phyloP scores from a whole-genome alignment of 768 basidiomycete genomes.

The Tulasnella sp. region DNA sequence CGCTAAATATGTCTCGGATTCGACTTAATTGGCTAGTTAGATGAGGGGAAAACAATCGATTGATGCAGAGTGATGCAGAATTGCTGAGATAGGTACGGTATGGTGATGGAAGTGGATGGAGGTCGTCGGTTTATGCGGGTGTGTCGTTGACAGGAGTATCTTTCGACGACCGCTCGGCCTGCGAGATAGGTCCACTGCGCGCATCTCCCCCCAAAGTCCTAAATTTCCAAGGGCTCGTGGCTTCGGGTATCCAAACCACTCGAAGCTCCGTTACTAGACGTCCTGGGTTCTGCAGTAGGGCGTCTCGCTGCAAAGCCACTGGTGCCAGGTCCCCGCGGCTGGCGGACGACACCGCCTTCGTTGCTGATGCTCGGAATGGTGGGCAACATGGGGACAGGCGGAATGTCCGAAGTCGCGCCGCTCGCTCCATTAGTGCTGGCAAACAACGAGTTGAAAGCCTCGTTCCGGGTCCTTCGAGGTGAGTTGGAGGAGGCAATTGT shows the following conservation, averaged over 20 bases:
- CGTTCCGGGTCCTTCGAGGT: conserved; percentile 61
- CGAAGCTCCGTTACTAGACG: conserved; percentile 52
- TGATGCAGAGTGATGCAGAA: not conserved
- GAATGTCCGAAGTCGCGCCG: conserved; percentile 46
- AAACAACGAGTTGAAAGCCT: conserved; percentile 69
- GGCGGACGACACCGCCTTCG: conserved; percentile 62
- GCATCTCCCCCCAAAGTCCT: conserved; percentile 29
- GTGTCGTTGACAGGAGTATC: not conserved
- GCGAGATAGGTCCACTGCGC: not conserved
- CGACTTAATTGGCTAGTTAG: conserved; percentile 1
- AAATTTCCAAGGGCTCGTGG: conserved; percentile 84
- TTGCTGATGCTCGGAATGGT: conserved; percentile 46
- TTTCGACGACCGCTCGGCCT: not conserved
- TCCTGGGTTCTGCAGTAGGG: conserved; percentile 44
- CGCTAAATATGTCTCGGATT: not conserved
- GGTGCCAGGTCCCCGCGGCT: conserved; percentile 78
- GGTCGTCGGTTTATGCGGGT: not conserved
- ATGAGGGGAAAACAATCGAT: not conserved
- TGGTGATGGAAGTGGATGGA: not conserved
- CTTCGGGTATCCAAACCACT: conserved; percentile 78
- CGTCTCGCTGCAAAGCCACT: conserved; percentile 53
- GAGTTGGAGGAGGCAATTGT: conserved; percentile 68
- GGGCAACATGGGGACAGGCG: conserved; percentile 78
- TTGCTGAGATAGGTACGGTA: not conserved
- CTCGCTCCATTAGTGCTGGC: conserved; percentile 46